phyloP scores from a whole-genome alignment of 805 yeast genomes.

The Nakazawaea laoshanensis region DNA sequence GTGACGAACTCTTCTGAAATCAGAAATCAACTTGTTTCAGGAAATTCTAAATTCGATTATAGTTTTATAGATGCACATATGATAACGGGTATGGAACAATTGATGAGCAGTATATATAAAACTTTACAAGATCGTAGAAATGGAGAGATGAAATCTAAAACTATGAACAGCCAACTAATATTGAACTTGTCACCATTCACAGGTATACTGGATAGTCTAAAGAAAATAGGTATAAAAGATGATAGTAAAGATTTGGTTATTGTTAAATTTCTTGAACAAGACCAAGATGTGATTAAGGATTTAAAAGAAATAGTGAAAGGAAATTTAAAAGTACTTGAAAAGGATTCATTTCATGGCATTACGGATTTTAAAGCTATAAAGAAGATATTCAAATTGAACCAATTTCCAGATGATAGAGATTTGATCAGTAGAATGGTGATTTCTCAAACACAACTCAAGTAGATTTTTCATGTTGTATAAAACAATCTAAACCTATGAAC shows the following conservation, averaged over 20 bases:
- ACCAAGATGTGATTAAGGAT: slow-evolving; percentile 12
- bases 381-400: slow-evolving; percentile 19
- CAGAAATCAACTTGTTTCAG: slow-evolving; percentile 32
- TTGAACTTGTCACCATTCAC: slow-evolving; percentile 62
- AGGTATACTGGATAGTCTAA: slow-evolving; percentile 65
- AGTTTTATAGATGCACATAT: slow-evolving; percentile 58
- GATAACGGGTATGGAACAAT: slow-evolving; percentile 52
- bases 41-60: slow-evolving; percentile 42
- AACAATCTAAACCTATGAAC: slow-evolving; percentile 81
- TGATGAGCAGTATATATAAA: slow-evolving; percentile 51
- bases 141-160: slow-evolving; percentile 49
- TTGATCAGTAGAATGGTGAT: slow-evolving; percentile 17
- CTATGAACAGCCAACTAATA: slow-evolving; percentile 64
- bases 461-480: slow-evolving; percentile 32
- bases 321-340: slow-evolving; percentile 22
- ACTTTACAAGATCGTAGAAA: slow-evolving; percentile 43
- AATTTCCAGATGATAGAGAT: slow-evolving; percentile 12
- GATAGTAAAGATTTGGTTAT: slow-evolving; percentile 36
- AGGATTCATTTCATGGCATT: slow-evolving; percentile 20
- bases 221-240: slow-evolving; percentile 59
- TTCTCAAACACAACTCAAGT: slow-evolving; percentile 20
- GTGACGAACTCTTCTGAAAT: slow-evolving; percentile 38
- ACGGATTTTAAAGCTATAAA: slow-evolving; percentile 23
- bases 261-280: slow-evolving; percentile 30
- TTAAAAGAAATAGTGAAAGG: slow-evolving; percentile 23